Evolutionary conservation across 768 basidiomycete species (phyloP).

Genomic region (Hericium alpestre): DNA sequence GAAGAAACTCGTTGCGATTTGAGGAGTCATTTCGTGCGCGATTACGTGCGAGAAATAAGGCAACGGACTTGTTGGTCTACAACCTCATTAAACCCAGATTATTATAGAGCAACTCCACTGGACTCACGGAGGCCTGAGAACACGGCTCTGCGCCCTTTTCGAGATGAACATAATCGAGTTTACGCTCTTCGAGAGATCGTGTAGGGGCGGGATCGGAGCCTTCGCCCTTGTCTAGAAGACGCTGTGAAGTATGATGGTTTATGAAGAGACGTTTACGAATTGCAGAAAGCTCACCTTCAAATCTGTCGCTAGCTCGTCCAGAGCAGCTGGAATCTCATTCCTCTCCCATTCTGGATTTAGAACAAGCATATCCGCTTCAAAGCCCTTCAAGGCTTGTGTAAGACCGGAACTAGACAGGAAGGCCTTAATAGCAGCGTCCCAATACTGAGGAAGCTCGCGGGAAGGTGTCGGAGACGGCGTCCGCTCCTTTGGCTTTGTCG

Average conservation of each 20-base stretch:
- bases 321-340: slow-evolving; percentile 15
- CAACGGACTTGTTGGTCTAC: slow-evolving; percentile 59
- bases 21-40: slow-evolving; percentile 66
- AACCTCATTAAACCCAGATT: neutral
- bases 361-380: slow-evolving; percentile 20
- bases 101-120: neutral
- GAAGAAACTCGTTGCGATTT: slow-evolving; percentile 66
- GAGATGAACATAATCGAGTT: slow-evolving; percentile 48
- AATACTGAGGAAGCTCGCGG: slow-evolving; percentile 10
- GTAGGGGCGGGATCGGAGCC: too few relatives aligned
- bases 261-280: neutral
- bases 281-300: slow-evolving; percentile 13
- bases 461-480: slow-evolving; percentile 9
- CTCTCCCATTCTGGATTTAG: slow-evolving; percentile 19
- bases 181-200: slow-evolving; percentile 52
- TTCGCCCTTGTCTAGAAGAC: too few relatives aligned
- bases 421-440: slow-evolving; percentile 13
- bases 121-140: slow-evolving; percentile 50
- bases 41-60: slow-evolving; percentile 58
- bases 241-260: too few relatives aligned
- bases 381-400: slow-evolving; percentile 15
- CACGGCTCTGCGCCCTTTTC: slow-evolving; percentile 35
- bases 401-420: slow-evolving; percentile 16
- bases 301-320: slow-evolving; percentile 11
- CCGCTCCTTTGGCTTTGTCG: slow-evolving; percentile 1